Conservation (phyloP, 352 stramenopile genomes). For the Phytophthora rubi region DNA sequence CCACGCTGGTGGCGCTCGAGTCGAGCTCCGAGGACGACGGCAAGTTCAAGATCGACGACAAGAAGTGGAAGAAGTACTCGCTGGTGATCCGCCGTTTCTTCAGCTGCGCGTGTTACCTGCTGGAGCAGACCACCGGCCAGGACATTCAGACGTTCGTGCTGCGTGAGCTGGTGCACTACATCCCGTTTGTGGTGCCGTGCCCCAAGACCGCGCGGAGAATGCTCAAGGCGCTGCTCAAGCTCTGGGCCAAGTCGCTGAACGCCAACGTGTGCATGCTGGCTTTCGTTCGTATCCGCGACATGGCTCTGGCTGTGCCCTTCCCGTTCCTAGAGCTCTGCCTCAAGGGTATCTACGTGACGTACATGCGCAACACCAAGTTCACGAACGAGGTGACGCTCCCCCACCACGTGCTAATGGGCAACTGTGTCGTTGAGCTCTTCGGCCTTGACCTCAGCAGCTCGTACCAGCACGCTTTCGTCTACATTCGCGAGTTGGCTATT, state of each 20-base stretch:
- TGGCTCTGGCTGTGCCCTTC: conserved; percentile 95
- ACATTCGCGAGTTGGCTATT: conserved; percentile 98
- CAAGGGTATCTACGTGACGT: conserved; percentile 96
- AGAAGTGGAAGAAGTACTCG: conserved; percentile 81
- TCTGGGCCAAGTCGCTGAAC: conserved; percentile 88
- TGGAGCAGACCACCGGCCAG: conserved; percentile 86
- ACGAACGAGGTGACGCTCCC: conserved; percentile 87
- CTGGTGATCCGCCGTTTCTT: conserved; percentile 93
- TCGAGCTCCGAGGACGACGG: conserved; percentile 40
- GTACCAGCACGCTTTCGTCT: conserved; percentile 99
- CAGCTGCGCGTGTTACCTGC: conserved; percentile 91
- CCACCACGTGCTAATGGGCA: conserved; percentile 93
- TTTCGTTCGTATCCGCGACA: conserved; percentile 96
- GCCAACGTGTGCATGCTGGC: conserved; percentile 90
- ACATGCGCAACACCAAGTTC: conserved; percentile 97
- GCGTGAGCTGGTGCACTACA: conserved; percentile 79
- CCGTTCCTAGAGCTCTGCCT: conserved; percentile 96
- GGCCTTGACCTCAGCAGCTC: conserved; percentile 95
- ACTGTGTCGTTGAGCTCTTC: conserved; percentile 99
- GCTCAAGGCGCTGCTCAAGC: conserved; percentile 86
- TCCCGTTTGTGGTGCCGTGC: conserved; percentile 72
- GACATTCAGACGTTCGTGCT: conserved; percentile 87
- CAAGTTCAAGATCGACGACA: conserved; percentile 67
- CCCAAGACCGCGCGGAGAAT: conserved; percentile 69
- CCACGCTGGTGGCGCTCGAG: conserved; percentile 72